Conservation (phyloP, 768 basidiomycete genomes). For the Cyathus striatus region DNA sequence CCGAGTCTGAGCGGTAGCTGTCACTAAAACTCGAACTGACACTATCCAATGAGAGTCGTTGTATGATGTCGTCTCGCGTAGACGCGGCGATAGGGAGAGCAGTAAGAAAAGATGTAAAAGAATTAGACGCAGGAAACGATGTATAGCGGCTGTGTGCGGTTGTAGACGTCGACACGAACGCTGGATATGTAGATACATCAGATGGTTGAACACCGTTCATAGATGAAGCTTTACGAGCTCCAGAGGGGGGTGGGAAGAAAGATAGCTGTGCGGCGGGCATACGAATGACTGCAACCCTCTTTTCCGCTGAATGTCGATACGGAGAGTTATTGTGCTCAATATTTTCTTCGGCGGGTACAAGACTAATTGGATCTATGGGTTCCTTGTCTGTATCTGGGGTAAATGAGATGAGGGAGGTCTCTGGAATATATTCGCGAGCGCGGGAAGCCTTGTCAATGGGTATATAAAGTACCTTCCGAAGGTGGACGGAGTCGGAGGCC, state of each 20-base stretch:
- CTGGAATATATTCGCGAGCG: conserved; percentile 27
- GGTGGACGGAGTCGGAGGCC: conserved; percentile 88
- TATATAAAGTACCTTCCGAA: conserved; percentile 78
- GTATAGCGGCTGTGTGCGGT: conserved; percentile 18
- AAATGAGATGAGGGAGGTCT: conserved; percentile 18
- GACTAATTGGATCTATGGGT: conserved; percentile 4
- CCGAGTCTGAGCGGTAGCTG: conserved; percentile 22
- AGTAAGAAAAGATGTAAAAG: conserved; percentile 38
- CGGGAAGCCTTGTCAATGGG: conserved; percentile 60
- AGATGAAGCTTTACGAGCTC: conserved; percentile 12
- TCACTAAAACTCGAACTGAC: conserved; percentile 39
- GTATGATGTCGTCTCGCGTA: conserved; percentile 50
- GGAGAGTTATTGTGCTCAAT: neutral
- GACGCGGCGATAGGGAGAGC: conserved; percentile 47
- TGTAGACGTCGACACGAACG: conserved; percentile 8
- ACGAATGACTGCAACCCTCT: conserved; percentile 30
- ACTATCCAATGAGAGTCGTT: conserved; percentile 51
- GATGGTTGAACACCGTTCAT: neutral
- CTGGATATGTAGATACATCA: neutral
- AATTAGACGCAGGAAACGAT: conserved; percentile 23
- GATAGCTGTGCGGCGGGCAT: conserved; percentile 47
- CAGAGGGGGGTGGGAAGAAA: conserved; percentile 47
- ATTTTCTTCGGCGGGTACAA: too few species aligned
- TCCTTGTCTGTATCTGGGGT: conserved; percentile 15
- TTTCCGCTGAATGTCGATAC: neutral